phyloP scores from a whole-genome alignment of 306 rosid genomes.

The Trifolium fragiferum region DNA sequence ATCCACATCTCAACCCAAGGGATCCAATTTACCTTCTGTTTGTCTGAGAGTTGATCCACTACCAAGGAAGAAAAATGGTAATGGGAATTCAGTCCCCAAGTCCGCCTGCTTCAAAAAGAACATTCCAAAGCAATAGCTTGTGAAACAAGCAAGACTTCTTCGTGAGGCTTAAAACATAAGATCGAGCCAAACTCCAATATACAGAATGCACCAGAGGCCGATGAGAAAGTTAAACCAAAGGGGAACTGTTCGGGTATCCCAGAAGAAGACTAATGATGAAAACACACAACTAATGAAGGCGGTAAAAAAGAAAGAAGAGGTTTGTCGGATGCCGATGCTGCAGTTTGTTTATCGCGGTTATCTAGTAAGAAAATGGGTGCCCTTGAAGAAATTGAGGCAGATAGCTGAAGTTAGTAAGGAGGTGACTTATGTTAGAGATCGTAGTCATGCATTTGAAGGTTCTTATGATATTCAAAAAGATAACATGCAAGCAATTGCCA shows the following conservation, averaged over 20 bases:
- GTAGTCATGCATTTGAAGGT: conserved; percentile 51
- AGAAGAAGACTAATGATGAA: conserved; percentile 25
- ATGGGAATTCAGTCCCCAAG: conserved; percentile 57
- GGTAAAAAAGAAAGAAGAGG: conserved; percentile 26
- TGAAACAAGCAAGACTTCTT: conserved; percentile 27
- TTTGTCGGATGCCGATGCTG: conserved; percentile 64
- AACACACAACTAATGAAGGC: conserved; percentile 11
- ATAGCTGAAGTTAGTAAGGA: conserved; percentile 61
- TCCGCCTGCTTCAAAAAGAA: conserved; percentile 52
- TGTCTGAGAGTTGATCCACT: conserved; percentile 84
- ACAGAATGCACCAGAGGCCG: neutral
- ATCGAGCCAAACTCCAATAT: neutral
- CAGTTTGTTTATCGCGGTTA: conserved; percentile 68
- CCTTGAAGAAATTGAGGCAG: conserved; percentile 71
- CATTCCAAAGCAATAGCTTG: conserved; percentile 6
- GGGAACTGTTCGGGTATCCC: conserved; percentile 39
- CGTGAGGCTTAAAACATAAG: conserved; percentile 26
- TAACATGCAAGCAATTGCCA: conserved; percentile 52
- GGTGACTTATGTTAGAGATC: conserved; percentile 45
- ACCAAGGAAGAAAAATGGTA: conserved; percentile 58
- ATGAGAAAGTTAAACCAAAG: neutral
- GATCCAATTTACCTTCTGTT: conserved; percentile 70
- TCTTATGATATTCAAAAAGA: conserved; percentile 44
- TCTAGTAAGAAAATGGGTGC: conserved; percentile 68
- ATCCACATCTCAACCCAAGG: conserved; percentile 50